Base-by-base conservation (phyloP, 2,329 filamentous ascomycete genomes). In the Pyricularia sp. region DNA sequence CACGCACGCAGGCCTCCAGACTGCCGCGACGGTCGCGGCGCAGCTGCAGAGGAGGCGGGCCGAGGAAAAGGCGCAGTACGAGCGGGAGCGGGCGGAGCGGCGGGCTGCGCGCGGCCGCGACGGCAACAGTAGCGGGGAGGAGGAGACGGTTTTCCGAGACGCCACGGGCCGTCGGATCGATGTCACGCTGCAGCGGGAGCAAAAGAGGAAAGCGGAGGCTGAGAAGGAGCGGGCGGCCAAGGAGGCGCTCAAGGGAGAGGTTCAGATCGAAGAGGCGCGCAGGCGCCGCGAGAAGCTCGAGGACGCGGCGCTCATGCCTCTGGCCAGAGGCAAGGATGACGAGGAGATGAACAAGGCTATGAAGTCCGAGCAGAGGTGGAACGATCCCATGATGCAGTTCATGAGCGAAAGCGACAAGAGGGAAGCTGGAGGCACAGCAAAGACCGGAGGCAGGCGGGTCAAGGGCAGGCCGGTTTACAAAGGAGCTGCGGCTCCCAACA, bases 101-200 rank as follows among this genome's bases (percentile, higher is more conserved):
- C 68, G 69, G 23, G 72, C 68, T 63, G 78, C 79, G n/a, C 80
- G 80, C 17, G 71, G 71, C 79, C 78, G 73, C 73, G 76, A 74
- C 73, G 77, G 28, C 86, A 85, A 74, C 42, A 83, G 80, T 69
- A 81, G 77, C 71, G 78, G 77, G 59, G 80, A 82, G 69, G 86
- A 86, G 36, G 93, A 97, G 79, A 97, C 94, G 0, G 93, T 97
- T 28, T 97, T 98, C 78, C 91, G 95, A 74, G 95, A 99, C 79
- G 95, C 96, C 12, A 95, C 92, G 3, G 95, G 95, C 14, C 87
- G 94, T n/a, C 90, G 97, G 69, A 94, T 99, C 72, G 97, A 99
- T 75, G 87, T 98, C 28, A 89, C 90, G 23, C 92, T 97, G 91
- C 93, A 92, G 78, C 87, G 94, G 28, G 94, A 93, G 25, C 93